Evolutionary conservation across 805 yeast genomes (phyloP).

Genomic region (Saccharomycopsis lassenensis): DNA sequence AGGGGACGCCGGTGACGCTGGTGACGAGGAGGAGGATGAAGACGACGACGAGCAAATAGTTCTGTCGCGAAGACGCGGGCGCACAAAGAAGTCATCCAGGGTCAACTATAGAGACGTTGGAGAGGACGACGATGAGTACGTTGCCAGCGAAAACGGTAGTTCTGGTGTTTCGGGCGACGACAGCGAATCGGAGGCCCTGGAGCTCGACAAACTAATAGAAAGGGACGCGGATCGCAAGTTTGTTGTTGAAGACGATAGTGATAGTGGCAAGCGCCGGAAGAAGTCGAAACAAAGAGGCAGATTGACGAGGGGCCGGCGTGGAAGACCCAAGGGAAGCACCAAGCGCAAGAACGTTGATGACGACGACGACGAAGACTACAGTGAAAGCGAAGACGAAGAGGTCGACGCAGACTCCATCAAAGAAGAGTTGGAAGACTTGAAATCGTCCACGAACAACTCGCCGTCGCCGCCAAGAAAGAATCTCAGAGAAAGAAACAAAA

Average conservation of each 20-base stretch:
- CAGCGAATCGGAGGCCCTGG: conserved; percentile 15
- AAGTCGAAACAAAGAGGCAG: conserved; percentile 17
- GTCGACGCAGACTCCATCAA: conserved; percentile 21
- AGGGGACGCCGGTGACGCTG: conserved; percentile 14
- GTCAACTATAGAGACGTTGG: conserved; percentile 32
- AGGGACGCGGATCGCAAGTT: conserved; percentile 20
- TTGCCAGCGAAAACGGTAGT: conserved; percentile 17
- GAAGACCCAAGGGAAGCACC: too few relatives aligned
- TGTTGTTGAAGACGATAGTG: conserved; percentile 21
- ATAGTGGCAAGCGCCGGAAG: conserved; percentile 6
- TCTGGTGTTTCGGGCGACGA: conserved; percentile 16
- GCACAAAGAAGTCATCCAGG: conserved; percentile 23
- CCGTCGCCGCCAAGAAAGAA: conserved; percentile 34
- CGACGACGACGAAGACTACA: conserved; percentile 22
- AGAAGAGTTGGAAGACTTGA: conserved; percentile 18
- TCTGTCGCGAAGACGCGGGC: conserved; percentile 3
- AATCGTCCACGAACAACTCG: conserved; percentile 20
- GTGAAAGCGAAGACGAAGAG: conserved; percentile 21
- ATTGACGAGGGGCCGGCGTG: conserved; percentile 3
- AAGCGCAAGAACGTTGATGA: too few relatives aligned
- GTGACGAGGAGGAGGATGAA: conserved; percentile 23
- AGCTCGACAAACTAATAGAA: conserved; percentile 15
- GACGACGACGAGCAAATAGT: conserved; percentile 25
- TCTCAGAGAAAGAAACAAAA: conserved; percentile 57
- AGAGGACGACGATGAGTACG: conserved; percentile 24